Conservation (phyloP, 345 rosid genomes). For the Eutrema yunnanense region DNA sequence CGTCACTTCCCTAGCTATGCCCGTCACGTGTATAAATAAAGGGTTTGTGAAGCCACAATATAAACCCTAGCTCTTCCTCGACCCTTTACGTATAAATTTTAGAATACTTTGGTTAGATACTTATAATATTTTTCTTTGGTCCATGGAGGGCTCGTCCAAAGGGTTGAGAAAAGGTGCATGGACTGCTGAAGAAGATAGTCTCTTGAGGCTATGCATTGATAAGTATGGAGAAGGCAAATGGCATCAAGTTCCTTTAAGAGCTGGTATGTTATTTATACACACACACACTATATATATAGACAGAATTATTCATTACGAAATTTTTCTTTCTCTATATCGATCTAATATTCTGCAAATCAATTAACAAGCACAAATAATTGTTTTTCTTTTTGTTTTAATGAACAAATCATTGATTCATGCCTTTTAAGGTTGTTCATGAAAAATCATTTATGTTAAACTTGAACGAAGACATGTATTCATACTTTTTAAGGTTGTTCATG, state of each 20-base stretch:
- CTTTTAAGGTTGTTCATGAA: background rate
- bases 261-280: slow-evolving; percentile 22
- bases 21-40: slow-evolving; percentile 14
- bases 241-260: slow-evolving; percentile 39
- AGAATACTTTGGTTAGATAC: background rate
- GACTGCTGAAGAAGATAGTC: slow-evolving; percentile 47
- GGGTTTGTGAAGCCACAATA: background rate
- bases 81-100: background rate
- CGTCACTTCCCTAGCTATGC: background rate
- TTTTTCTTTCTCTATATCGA: background rate
- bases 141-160: slow-evolving; percentile 9
- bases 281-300: background rate
- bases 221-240: slow-evolving; percentile 45
- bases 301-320: background rate
- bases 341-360: background rate
- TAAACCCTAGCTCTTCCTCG: background rate
- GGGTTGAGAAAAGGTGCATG: slow-evolving; percentile 47
- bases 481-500: no score
- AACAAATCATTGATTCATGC: background rate
- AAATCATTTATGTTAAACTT: background rate
- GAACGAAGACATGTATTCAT: no score
- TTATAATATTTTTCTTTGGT: background rate
- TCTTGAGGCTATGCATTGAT: slow-evolving; percentile 34
- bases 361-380: background rate
- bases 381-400: background rate